Conservation (phyloP, 2,329 filamentous ascomycete species). For the Niveomyces coronatus region DNA sequence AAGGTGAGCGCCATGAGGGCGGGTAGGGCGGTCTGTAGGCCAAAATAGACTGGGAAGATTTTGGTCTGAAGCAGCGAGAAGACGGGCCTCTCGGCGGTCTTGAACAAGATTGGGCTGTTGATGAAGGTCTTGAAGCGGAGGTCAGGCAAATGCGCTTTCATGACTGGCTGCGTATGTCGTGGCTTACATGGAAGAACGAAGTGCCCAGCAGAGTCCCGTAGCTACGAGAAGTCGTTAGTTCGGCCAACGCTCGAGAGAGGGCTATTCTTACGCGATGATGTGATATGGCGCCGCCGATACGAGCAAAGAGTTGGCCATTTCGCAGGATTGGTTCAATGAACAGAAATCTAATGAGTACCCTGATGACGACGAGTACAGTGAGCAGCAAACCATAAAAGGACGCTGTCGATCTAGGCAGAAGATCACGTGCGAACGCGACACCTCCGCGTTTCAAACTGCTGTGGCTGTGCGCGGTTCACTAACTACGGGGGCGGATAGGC, state of each 20-base stretch:
- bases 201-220: constrained; percentile 83
- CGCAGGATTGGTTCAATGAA: constrained; percentile 12
- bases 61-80: constrained; percentile 73
- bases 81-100: constrained; percentile 62
- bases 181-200: constrained; percentile 67
- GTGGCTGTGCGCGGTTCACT: too few relatives aligned
- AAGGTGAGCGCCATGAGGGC: constrained; percentile 68
- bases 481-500: too few relatives aligned
- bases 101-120: constrained; percentile 65
- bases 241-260: not conserved
- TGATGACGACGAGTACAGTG: not conserved
- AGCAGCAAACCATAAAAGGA: constrained; percentile 1
- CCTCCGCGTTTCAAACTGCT: constrained; percentile 2
- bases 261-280: constrained; percentile 52
- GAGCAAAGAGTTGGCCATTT: constrained; percentile 42
- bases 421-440: constrained; percentile 9
- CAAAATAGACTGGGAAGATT: constrained; percentile 84
- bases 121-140: constrained; percentile 54
- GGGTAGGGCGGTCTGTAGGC: constrained; percentile 68
- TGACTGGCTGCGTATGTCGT: not conserved
- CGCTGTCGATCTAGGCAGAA: not conserved
- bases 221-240: constrained; percentile 35
- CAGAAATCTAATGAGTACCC: not conserved
- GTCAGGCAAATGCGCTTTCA: constrained; percentile 9
- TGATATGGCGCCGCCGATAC: constrained; percentile 64